These are phyloP conservation scores for Rachicladosporium sp. DNA, from an alignment of 2,329 filamentous ascomycete genomes.

Conservation along the genomic window DNA sequence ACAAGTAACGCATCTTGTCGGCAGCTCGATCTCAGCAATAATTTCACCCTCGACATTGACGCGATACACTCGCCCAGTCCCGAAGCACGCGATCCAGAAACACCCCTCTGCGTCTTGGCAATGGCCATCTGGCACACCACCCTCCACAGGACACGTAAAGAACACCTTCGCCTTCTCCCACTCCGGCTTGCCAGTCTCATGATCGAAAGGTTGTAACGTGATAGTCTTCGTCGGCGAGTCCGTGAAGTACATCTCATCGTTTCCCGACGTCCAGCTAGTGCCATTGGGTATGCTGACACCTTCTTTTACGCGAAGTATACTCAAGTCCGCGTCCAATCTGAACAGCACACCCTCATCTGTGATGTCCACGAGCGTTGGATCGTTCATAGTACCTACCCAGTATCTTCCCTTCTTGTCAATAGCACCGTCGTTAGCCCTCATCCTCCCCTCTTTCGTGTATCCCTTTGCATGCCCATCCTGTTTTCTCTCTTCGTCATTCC, in stretches of 20 bases:
- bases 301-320: slow-evolving; percentile 47
- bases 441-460: slow-evolving; percentile 26
- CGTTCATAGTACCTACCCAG: slow-evolving; percentile 80
- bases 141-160: slow-evolving; percentile 55
- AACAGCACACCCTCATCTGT: slow-evolving; percentile 52
- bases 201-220: slow-evolving; percentile 62
- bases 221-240: slow-evolving; percentile 63
- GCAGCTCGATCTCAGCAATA: slow-evolving; percentile 61
- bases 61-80: slow-evolving; percentile 61
- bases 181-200: slow-evolving; percentile 48
- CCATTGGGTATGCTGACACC: slow-evolving; percentile 70
- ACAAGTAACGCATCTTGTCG: slow-evolving; percentile 71
- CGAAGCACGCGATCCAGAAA: slow-evolving; percentile 81
- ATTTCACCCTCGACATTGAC: slow-evolving; percentile 58
- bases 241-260: slow-evolving; percentile 68
- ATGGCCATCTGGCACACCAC: slow-evolving; percentile 66
- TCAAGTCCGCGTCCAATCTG: slow-evolving; percentile 53
- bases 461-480: slow-evolving; percentile 24
- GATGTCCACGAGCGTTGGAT: slow-evolving; percentile 37
- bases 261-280: slow-evolving; percentile 64
- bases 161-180: slow-evolving; percentile 58
- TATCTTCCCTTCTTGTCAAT: slow-evolving; percentile 70
- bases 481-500: slow-evolving; percentile 39
- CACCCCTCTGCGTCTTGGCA: slow-evolving; percentile 73
- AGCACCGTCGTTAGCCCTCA: slow-evolving; percentile 69